Percentiles rank a stretch among this genome's conserved stretches.
Evolutionary conservation across 441 rosid genomes (phyloP).

Genomic region (Euphorbia schlechtendalii): DNA sequence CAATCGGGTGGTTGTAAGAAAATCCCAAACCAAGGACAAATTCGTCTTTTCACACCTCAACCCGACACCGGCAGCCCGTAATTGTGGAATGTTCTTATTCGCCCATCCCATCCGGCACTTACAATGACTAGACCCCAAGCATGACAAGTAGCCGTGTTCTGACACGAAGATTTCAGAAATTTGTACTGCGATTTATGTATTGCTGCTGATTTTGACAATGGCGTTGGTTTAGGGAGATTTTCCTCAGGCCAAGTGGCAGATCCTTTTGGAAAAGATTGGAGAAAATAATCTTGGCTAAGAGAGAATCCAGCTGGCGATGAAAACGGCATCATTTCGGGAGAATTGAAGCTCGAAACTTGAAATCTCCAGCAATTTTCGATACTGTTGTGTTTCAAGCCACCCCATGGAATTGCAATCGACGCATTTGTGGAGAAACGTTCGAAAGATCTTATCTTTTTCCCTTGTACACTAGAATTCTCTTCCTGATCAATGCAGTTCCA

Average conservation of each 20-base stretch:
- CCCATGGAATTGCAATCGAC: constrained; percentile 79
- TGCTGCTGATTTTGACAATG: constrained; percentile 29
- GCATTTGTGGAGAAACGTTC: constrained; percentile 77
- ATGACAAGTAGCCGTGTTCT: constrained; percentile 53
- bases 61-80: constrained; percentile 74
- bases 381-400: constrained; percentile 41
- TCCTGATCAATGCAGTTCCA: constrained; percentile 55
- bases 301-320: constrained; percentile 42
- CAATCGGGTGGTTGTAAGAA: too few species aligned
- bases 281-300: constrained; percentile 44
- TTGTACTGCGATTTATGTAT: constrained; percentile 57
- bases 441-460: constrained; percentile 46
- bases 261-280: constrained; percentile 75
- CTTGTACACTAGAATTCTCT: constrained; percentile 28
- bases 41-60: constrained; percentile 30
- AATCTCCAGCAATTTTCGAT: constrained; percentile 25
- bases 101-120: constrained; percentile 93
- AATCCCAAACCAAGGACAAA: constrained; percentile 6
- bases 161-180: constrained; percentile 59
- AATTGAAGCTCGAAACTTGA: constrained; percentile 19
- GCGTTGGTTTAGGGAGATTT: constrained; percentile 54
- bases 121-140: constrained; percentile 91
- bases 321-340: constrained; percentile 26
- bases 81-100: constrained; percentile 81
- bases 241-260: constrained; percentile 98